These are phyloP conservation scores for Suaeda aralocaspica DNA, from an alignment of 148 eudicot genomes.

Conservation along the genomic window DNA sequence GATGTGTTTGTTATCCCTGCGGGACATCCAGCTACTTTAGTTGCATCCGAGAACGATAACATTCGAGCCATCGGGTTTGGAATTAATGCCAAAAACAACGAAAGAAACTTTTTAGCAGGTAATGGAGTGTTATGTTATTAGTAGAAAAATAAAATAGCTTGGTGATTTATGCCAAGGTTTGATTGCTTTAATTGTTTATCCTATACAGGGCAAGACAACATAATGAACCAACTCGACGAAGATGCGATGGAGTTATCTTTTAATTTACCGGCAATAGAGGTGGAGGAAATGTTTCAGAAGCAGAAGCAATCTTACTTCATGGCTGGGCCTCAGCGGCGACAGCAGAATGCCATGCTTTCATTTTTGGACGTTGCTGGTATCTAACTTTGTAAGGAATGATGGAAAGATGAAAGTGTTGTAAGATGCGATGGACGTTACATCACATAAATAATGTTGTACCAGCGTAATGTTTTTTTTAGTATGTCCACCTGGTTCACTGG, in stretches of 20 bases:
- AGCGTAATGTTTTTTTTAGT: too few relatives aligned
- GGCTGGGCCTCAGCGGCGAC: constrained; percentile 19
- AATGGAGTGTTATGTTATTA: neutral
- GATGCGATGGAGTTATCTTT: constrained; percentile 27
- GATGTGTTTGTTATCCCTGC: constrained; percentile 26
- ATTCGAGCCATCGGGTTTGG: constrained; percentile 23
- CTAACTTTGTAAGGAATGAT: constrained; percentile 4
- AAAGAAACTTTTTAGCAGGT: constrained; percentile 31
- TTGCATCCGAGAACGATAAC: constrained; percentile 23
- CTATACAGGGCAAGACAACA: constrained; percentile 24
- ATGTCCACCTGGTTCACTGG: too few relatives aligned
- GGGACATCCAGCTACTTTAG: constrained; percentile 20
- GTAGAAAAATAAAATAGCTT: neutral
- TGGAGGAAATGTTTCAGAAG: constrained; percentile 22
- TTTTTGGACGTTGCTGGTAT: constrained; percentile 26
- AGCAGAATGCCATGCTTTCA: constrained; percentile 14
- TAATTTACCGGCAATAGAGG: constrained; percentile 20
- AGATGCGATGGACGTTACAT: too few relatives aligned
- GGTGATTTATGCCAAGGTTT: neutral
- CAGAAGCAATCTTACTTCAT: constrained; percentile 25
- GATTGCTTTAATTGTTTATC: neutral
- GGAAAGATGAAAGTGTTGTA: too few relatives aligned
- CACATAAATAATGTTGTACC: too few relatives aligned
- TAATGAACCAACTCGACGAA: constrained; percentile 25
- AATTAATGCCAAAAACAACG: constrained; percentile 24